Evolutionary conservation across 208 protist species (phyloP), one percentile per base, ranked within the genome.

Genomic region (Polymyxa betae): DNA sequence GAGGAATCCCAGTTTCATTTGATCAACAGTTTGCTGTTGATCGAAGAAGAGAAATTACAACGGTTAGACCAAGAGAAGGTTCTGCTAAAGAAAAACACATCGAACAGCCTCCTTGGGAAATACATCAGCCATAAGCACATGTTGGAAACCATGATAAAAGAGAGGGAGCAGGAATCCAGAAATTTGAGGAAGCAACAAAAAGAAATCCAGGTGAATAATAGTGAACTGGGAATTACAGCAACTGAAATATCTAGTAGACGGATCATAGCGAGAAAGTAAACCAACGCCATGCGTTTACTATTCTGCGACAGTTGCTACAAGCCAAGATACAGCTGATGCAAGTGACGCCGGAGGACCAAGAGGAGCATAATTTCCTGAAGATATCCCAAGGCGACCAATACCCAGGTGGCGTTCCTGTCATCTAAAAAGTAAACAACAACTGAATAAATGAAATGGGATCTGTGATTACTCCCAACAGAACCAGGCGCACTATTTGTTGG

Each of bases 291-390:
- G 5, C 72, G 72, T 82, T 82, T n/a, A 5, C n/a, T 5, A 35
- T 82, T 43, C n/a, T 82, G 5, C 5, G n/a, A 35, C 35, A 35
- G 12, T 82, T 82, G 72, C 72, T 82, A n/a, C 72, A 82, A 12
- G n/a, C n/a, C 16, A 82, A 82, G 35, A 20, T 82, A n/a, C 72
- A 82, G 40, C 5, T n/a, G 12, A 38, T 5, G 72, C 72, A 82
- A n/a, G n/a, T 20, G n/a, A 43, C 5, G 5, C 72, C 72, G 5
- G 72, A 82, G n/a, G 72, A 82, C 16, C 72, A 43, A 35, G 40
- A 12, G 16, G 72, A 82, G 72, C 72, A 82, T n/a, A 82, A 82
- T 43, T 82, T 82, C 72, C 72, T 82, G 16, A 82, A 82, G n/a
- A 82, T 82, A 35, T 43, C 16, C 20, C 54, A 66, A 29, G 29